These are phyloP conservation scores for Enteropsectra breve DNA, from an alignment of 371 early-diverging fungal genomes.

Conservation along the genomic window DNA sequence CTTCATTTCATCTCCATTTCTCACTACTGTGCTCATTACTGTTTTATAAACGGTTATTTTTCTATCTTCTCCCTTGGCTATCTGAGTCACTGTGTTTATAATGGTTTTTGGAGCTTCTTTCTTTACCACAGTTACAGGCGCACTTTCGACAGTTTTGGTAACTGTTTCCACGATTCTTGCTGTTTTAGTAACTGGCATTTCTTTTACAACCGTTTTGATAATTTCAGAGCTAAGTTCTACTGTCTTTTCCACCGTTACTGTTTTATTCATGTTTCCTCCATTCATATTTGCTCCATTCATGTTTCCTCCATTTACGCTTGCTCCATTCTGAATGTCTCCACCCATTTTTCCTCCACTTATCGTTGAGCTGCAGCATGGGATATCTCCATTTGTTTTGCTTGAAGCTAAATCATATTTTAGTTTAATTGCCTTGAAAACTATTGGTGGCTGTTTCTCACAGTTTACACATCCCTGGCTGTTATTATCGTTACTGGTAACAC, in stretches of 20 bases:
- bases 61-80: background rate
- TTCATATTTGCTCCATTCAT: no score
- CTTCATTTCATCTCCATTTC: conserved; percentile 2
- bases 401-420: conserved; percentile 10
- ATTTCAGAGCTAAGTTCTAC: no score
- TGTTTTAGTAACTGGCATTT: background rate
- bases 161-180: background rate
- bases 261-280: no score
- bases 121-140: background rate
- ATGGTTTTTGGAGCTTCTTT: background rate
- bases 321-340: background rate
- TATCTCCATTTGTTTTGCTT: background rate
- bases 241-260: background rate
- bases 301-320: background rate
- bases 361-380: background rate
- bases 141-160: background rate
- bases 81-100: background rate
- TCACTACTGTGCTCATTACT: background rate
- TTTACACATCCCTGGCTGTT: no score
- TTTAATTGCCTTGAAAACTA: conserved; percentile 6
- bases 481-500: no score
- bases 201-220: no score
- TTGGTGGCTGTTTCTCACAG: background rate
- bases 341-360: background rate
- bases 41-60: background rate